A percentile compares a stretch with the other conserved stretches of the same genome.
Evolutionary conservation across 2,329 filamentous ascomycete species (phyloP).

Genomic region (Botryotinia globosa): DNA sequence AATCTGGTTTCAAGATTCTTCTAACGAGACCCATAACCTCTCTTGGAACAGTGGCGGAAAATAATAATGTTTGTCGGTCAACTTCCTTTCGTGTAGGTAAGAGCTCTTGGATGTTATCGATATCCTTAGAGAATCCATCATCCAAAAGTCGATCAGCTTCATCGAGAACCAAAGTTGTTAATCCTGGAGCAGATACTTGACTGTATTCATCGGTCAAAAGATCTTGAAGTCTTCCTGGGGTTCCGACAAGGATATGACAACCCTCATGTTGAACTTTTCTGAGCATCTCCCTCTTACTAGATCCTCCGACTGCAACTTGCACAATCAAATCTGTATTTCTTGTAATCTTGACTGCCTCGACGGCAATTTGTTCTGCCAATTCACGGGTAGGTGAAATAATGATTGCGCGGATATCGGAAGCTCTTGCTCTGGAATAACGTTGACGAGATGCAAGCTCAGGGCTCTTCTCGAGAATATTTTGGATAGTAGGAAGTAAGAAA

Average conservation of each 20-base stretch:
- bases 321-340: conserved; percentile 45
- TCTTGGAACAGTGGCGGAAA: conserved; percentile 86
- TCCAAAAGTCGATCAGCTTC: conserved; percentile 98
- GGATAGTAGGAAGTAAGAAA: conserved; percentile 82
- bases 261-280: conserved; percentile 55
- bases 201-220: conserved; percentile 57
- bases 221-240: conserved; percentile 84
- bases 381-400: conserved; percentile 79
- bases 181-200: conserved; percentile 48
- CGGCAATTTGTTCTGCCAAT: conserved; percentile 75
- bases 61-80: conserved; percentile 86
- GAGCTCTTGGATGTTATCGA: conserved; percentile 56
- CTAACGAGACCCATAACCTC: conserved; percentile 77
- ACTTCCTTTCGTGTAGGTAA: conserved; percentile 63
- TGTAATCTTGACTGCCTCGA: conserved; percentile 59
- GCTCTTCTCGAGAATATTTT: conserved; percentile 70
- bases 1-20: conserved; percentile 73
- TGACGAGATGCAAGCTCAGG: conserved; percentile 49
- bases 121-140: conserved; percentile 72
- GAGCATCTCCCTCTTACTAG: conserved; percentile 58
- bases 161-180: conserved; percentile 90
- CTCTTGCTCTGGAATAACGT: conserved; percentile 40
- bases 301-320: conserved; percentile 84
- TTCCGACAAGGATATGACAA: conserved; percentile 87
- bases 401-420: conserved; percentile 65